These are phyloP conservation scores for Leccinum cinnamomeum DNA, from an alignment of 1,284 basidiomycete species.

Conservation along the genomic window DNA sequence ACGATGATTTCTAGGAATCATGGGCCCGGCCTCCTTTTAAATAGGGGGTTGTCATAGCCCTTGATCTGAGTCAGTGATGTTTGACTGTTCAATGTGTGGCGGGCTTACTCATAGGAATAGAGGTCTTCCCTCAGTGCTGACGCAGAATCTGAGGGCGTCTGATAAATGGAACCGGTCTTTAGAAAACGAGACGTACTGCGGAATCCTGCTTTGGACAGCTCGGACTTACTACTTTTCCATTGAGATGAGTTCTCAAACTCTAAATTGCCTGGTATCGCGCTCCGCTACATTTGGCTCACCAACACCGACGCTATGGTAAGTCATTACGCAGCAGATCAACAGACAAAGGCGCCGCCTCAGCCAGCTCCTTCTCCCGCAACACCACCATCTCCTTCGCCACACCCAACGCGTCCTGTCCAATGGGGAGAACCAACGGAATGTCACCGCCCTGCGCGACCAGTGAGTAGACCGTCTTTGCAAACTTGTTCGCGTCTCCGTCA, in stretches of 20 bases:
- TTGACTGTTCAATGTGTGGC: no score
- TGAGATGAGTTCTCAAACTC: no score
- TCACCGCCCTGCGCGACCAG: conserved; percentile 1
- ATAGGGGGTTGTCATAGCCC: neutral
- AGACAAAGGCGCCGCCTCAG: conserved; percentile 14
- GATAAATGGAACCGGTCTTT: no score
- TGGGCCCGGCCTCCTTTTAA: neutral
- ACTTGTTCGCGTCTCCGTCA: conserved; percentile 11
- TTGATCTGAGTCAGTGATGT: no score
- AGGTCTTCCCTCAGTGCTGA: no score
- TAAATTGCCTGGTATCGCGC: no score
- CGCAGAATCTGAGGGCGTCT: no score
- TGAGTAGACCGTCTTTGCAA: conserved; percentile 8
- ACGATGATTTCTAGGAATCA: neutral
- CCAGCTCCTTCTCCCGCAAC: conserved; percentile 5
- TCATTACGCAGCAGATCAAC: conserved; percentile 7
- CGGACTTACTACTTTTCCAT: no score
- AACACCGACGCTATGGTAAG: neutral
- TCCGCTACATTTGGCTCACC: neutral
- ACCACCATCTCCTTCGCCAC: neutral
- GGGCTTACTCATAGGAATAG: no score
- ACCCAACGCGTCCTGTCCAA: conserved; percentile 18
- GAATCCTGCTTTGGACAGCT: no score
- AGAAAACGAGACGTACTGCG: no score
- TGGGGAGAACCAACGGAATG: conserved; percentile 8